These are phyloP conservation scores for Teratosphaeria nubilosa DNA, from an alignment of 2,329 filamentous ascomycete genomes.

Conservation along the genomic window DNA sequence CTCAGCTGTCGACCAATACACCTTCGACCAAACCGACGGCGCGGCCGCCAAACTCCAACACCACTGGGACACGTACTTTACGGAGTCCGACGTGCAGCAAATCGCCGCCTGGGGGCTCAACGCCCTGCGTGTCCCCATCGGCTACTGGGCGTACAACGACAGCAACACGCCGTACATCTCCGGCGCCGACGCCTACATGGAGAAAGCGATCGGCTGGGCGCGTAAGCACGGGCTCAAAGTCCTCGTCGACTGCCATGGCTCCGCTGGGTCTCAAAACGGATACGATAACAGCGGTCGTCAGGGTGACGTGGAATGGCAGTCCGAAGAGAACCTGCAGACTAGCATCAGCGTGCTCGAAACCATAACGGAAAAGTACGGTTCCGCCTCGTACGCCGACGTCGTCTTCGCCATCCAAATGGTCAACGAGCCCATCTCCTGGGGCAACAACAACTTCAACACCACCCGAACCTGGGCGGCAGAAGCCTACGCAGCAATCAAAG, in stretches of 20 bases:
- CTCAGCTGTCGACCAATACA: constrained; percentile 28
- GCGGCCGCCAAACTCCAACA: constrained; percentile 19
- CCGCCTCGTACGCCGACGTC: constrained; percentile 29
- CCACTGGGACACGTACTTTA: constrained; percentile 30
- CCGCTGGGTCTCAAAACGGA: constrained; percentile 42
- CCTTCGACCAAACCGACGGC: constrained; percentile 26
- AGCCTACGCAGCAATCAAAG: constrained; percentile 26
- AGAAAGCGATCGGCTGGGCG: constrained; percentile 41
- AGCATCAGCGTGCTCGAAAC: constrained; percentile 29
- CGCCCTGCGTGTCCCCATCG: constrained; percentile 40
- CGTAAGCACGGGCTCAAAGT: constrained; percentile 35
- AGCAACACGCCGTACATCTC: constrained; percentile 33
- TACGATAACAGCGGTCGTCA: constrained; percentile 29
- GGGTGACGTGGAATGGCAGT: constrained; percentile 21
- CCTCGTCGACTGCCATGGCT: constrained; percentile 43
- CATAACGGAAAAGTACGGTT: constrained; percentile 33
- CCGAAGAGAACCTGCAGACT: constrained; percentile 21
- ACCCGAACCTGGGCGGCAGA: constrained; percentile 28
- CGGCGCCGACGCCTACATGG: constrained; percentile 38
- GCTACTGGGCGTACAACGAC: constrained; percentile 43
- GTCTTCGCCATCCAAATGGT: constrained; percentile 35
- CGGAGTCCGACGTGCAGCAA: constrained; percentile 30
- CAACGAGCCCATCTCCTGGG: constrained; percentile 33
- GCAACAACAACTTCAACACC: constrained; percentile 24
- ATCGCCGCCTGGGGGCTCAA: constrained; percentile 29